phyloP scores from a whole-genome alignment of 2,329 filamentous ascomycete genomes.

The Ceratocystis cacaofunesta region DNA sequence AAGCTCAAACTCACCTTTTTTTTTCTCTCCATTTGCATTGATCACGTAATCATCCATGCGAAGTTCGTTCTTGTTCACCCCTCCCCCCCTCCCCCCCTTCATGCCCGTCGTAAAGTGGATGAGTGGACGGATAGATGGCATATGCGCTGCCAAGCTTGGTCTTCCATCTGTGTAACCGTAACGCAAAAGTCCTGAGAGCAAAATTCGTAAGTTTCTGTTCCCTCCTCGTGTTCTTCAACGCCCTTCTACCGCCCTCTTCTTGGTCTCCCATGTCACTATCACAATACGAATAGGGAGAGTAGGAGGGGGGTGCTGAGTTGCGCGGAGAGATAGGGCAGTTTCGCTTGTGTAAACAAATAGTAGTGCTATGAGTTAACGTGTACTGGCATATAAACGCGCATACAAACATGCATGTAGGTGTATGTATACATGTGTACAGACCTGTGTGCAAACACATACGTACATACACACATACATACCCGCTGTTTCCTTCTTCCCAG shows the following conservation, averaged over 20 bases:
- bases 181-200: background rate
- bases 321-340: too few relatives aligned
- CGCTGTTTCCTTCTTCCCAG: background rate
- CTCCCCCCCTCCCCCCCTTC: background rate
- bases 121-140: background rate
- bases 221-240: too few relatives aligned
- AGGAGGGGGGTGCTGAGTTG: too few relatives aligned
- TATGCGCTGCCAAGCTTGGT: background rate
- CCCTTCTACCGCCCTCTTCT: too few relatives aligned
- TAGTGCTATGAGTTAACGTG: background rate
- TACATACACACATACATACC: background rate
- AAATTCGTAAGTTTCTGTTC: background rate
- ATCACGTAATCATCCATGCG: constrained; percentile 5
- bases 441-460: background rate
- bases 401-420: background rate
- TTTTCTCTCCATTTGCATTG: background rate
- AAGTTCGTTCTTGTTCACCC: background rate
- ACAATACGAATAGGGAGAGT: too few relatives aligned
- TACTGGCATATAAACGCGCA: background rate
- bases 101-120: background rate
- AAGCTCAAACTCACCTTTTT: background rate
- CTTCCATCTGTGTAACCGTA: background rate
- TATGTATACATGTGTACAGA: background rate
- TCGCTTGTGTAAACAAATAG: background rate
- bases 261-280: too few relatives aligned